phyloP scores from a whole-genome alignment of 2,329 filamentous ascomycete species.

The Microdochium nivale region DNA sequence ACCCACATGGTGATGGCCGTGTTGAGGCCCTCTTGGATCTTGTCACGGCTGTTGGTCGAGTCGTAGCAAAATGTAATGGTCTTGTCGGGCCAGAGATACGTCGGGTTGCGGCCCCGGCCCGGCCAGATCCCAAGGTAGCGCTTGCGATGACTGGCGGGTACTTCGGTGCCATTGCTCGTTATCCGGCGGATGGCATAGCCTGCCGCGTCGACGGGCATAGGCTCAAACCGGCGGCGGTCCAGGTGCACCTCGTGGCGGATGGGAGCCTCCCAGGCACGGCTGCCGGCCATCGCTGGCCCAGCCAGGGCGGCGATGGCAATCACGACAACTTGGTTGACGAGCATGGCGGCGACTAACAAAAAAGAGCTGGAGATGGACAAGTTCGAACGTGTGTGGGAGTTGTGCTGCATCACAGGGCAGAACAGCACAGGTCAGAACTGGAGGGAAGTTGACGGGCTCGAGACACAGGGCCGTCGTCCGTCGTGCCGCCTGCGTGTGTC shows the following conservation, averaged over 20 bases:
- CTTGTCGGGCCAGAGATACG: constrained; percentile 8
- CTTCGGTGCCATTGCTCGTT: background rate
- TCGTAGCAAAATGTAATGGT: constrained; percentile 9
- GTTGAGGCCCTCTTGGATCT: constrained; percentile 1
- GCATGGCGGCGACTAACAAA: background rate
- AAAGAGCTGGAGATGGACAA: background rate
- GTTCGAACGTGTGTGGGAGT: background rate
- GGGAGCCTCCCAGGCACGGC: constrained; percentile 3
- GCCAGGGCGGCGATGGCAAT: background rate
- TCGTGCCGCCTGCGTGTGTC: background rate
- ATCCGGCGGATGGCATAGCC: background rate
- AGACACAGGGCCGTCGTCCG: background rate
- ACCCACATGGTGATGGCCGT: constrained; percentile 1
- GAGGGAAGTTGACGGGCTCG: background rate
- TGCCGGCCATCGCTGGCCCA: constrained; percentile 1
- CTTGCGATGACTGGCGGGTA: background rate
- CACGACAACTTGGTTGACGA: background rate
- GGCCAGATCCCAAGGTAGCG: background rate
- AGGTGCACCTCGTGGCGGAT: background rate
- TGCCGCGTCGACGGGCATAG: background rate
- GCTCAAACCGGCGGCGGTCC: background rate
- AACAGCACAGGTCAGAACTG: background rate
- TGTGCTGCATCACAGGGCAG: background rate
- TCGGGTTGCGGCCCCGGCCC: background rate
- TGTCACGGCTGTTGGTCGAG: constrained; percentile 1